phyloP scores from a whole-genome alignment of 371 early-diverging fungal genomes.

The Furculomyces boomerangus region DNA sequence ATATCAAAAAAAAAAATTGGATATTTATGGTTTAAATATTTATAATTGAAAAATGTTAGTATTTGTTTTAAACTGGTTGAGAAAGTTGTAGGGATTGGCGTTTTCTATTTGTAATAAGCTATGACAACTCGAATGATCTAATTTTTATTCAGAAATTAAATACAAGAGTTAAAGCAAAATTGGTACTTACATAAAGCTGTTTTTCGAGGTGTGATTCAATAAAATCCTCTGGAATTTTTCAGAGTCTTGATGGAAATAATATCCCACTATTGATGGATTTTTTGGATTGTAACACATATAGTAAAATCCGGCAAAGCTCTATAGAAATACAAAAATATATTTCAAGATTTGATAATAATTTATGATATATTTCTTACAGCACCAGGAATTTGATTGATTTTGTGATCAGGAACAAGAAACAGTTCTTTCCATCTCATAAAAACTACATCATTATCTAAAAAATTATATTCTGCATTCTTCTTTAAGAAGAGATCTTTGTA shows the following conservation, averaged over 20 bases:
- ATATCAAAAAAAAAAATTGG: too few species aligned
- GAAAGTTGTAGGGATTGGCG: too few species aligned
- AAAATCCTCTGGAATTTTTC: constrained; percentile 68
- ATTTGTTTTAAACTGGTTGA: too few species aligned
- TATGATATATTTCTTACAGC: constrained; percentile 24
- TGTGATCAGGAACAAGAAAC: constrained; percentile 88
- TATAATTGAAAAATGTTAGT: too few species aligned
- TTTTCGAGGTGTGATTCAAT: constrained; percentile 37
- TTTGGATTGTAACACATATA: constrained; percentile 74
- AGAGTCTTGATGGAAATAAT: constrained; percentile 65
- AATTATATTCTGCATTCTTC: constrained; percentile 42
- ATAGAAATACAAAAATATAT: not conserved
- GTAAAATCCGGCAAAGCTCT: constrained; percentile 86
- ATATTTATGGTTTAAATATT: too few species aligned
- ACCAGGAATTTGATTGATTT: constrained; percentile 61
- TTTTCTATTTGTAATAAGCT: too few species aligned
- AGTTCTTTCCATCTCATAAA: constrained; percentile 97
- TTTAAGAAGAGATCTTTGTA: constrained; percentile 40
- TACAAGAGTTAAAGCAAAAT: too few species aligned
- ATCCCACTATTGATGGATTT: constrained; percentile 63
- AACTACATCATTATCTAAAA: constrained; percentile 36
- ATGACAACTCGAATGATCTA: too few species aligned
- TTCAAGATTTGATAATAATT: not conserved
- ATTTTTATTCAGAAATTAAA: too few species aligned
- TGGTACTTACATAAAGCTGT: constrained; percentile 10